These are phyloP conservation scores for Straminergon stramineum DNA, from an alignment of 225 moss, liverwort and hornwort genomes.

Conservation along the genomic window DNA sequence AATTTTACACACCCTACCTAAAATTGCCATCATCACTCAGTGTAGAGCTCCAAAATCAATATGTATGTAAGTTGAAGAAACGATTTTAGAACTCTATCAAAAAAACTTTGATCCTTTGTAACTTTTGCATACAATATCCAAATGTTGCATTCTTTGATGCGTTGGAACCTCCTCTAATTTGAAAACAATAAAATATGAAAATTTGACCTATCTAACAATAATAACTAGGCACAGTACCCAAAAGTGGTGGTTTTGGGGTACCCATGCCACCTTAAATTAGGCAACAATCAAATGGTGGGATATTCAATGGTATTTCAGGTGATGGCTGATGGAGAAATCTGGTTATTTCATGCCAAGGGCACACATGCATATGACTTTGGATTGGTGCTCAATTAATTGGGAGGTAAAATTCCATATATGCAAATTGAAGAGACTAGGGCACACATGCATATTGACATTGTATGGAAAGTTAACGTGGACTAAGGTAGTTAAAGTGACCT, in stretches of 20 bases:
- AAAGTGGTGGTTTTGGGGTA: fast-evolving
- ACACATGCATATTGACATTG: background rate
- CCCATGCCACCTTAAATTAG: too few relatives aligned
- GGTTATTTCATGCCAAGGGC: background rate
- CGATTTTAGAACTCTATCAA: background rate
- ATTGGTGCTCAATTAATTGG: background rate
- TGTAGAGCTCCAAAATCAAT: background rate
- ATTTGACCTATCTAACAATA: background rate
- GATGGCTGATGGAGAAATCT: background rate
- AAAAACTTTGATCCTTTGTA: background rate
- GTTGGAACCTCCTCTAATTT: background rate
- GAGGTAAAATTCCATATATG: background rate
- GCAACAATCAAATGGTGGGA: background rate
- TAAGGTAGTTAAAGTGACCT: too few relatives aligned
- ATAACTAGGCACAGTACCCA: background rate
- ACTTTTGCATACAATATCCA: background rate
- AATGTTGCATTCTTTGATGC: fast-evolving
- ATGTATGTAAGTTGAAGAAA: background rate
- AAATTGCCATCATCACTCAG: background rate
- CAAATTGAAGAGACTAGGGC: background rate
- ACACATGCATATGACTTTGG: background rate
- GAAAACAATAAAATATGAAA: background rate
- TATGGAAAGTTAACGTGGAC: background rate
- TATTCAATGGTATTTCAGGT: background rate
- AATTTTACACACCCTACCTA: background rate